phyloP scores from a whole-genome alignment of 1,284 basidiomycete genomes.

The Austroboletus novae-zelandiae region DNA sequence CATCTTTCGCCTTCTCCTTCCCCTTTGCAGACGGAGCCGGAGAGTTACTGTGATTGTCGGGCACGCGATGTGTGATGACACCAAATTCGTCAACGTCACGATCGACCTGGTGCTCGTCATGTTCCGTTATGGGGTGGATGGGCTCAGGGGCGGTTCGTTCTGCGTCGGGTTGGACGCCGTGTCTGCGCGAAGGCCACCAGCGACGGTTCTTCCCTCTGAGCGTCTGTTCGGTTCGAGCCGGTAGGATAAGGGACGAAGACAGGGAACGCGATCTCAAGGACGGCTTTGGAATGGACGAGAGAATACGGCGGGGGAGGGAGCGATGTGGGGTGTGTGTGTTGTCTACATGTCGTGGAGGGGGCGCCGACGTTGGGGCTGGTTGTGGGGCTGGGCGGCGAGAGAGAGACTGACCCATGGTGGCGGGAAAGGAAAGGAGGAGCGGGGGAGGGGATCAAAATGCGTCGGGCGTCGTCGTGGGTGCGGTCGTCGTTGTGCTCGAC shows the following conservation, averaged over 20 bases:
- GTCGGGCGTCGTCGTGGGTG: constrained; percentile 5
- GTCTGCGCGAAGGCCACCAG: constrained; percentile 40
- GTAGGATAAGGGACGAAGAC: constrained; percentile 20
- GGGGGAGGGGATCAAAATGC: neutral
- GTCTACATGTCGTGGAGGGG: constrained; percentile 8
- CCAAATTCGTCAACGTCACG: constrained; percentile 34
- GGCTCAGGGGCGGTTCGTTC: constrained; percentile 11
- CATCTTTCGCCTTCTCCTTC: constrained; percentile 28
- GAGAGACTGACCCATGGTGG: constrained; percentile 29
- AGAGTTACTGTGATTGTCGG: constrained; percentile 27
- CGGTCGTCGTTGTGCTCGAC: constrained; percentile 15
- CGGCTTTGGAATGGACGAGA: constrained; percentile 27
- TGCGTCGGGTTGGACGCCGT: constrained; percentile 1
- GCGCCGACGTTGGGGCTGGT: constrained; percentile 1
- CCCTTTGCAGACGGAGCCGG: constrained; percentile 25
- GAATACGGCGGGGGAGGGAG: constrained; percentile 25
- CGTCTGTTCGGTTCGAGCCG: constrained; percentile 21
- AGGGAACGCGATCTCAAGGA: constrained; percentile 21
- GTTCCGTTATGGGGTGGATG: constrained; percentile 14
- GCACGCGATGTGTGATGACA: constrained; percentile 31
- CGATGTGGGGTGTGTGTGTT: constrained; percentile 8
- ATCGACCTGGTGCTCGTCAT: constrained; percentile 30
- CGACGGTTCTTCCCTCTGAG: constrained; percentile 34
- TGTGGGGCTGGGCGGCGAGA: constrained; percentile 19
- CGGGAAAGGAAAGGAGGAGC: constrained; percentile 2